phyloP scores from a whole-genome alignment of 2,329 filamentous ascomycete genomes.

The Phaeosphaeriaceae sp. region DNA sequence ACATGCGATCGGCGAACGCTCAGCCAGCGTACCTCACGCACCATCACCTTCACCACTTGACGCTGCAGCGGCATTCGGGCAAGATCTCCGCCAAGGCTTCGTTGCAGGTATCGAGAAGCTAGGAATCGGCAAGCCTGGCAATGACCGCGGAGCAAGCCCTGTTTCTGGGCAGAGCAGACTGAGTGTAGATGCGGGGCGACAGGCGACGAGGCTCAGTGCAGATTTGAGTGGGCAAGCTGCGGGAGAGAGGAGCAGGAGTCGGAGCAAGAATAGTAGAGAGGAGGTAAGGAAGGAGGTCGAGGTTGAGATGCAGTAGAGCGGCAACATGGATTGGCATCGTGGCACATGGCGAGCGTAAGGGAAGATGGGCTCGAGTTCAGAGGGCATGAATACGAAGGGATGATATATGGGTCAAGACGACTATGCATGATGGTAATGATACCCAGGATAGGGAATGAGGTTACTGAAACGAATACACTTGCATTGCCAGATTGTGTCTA shows the following conservation, averaged over 20 bases:
- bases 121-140: slow-evolving; percentile 27
- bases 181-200: slow-evolving; percentile 17
- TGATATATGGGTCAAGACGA: neutral
- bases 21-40: slow-evolving; percentile 11
- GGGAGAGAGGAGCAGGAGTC: slow-evolving; percentile 23
- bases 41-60: slow-evolving; percentile 33
- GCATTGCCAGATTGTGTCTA: neutral
- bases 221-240: slow-evolving; percentile 14
- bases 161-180: slow-evolving; percentile 14
- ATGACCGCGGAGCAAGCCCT: slow-evolving; percentile 26
- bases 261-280: slow-evolving; percentile 23
- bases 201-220: slow-evolving; percentile 17
- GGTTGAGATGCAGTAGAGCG: slow-evolving; percentile 44
- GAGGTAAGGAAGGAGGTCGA: slow-evolving; percentile 37
- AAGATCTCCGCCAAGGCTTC: slow-evolving; percentile 41
- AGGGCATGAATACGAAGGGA: neutral
- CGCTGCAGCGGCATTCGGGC: slow-evolving; percentile 36
- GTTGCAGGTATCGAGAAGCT: slow-evolving; percentile 41
- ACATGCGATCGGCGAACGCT: slow-evolving; percentile 25
- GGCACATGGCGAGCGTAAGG: neutral
- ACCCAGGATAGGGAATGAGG: neutral
- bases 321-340: neutral
- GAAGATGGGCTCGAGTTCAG: neutral
- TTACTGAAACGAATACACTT: neutral
- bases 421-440: neutral